Base-by-base conservation (phyloP, 768 basidiomycete species). In the Collybiopsis luxurians region DNA sequence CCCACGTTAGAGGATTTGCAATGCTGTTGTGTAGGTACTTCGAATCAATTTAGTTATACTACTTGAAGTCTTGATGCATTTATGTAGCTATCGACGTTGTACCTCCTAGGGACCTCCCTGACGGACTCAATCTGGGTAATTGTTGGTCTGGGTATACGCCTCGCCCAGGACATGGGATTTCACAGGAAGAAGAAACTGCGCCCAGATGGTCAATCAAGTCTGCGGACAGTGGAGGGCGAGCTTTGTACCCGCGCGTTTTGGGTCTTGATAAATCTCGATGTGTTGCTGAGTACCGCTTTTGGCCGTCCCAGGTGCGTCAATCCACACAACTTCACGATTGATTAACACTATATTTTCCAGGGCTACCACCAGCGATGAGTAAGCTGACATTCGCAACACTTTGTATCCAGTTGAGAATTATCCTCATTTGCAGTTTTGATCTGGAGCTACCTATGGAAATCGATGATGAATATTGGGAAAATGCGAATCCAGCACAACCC, bases 351-450 rank as follows among this genome's bases (percentile, higher is more conserved):
- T n/a, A n/a, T n/a, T n/a, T n/a, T n/a, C 13, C 13, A 34, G 81
- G 52, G 81, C 83, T 2, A 76, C 90, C 4, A 82, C 85, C 48
- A 87, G 89, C 45, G 87, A 87, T 68, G 89, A 90, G 83, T 86
- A 60, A 57, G 85, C 70, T 43, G 17, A 1, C n/a, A n/a, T n/a
- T n/a, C n/a, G n/a, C n/a, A n/a, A n/a, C n/a, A n/a, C n/a, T n/a
- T n/a, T n/a, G n/a, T n/a, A n/a, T n/a, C n/a, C n/a, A n/a, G n/a
- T n/a, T n/a, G n/a, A n/a, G n/a, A 15, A 58, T 86, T 86, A 12
- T 1, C 34, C 2, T 11, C 60, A 39, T 42, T n/a, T n/a, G n/a
- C n/a, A 86, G 86, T 60, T 84, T 86, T 61, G 87, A 90, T 59
- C 74, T 83, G 3, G 87, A 87, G 40, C 73, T 81, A 15, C 85